These are phyloP conservation scores for Candida tetrigidarum DNA, from an alignment of 1,139 yeast species.

Conservation along the genomic window DNA sequence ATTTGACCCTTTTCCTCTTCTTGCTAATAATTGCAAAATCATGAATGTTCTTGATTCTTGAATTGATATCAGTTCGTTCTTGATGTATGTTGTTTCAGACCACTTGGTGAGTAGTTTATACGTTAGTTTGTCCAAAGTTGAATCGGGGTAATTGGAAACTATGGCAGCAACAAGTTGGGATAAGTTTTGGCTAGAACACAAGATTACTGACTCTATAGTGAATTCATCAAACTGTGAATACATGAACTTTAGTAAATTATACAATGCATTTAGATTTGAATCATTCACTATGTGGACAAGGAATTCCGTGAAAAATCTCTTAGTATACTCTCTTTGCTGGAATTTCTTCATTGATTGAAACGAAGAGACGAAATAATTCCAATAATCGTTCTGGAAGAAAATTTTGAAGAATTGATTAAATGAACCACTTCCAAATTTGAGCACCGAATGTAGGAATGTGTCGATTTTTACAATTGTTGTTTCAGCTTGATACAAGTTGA, in stretches of 20 bases:
- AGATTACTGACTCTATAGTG: slow-evolving; percentile 16
- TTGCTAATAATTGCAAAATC: slow-evolving; percentile 29
- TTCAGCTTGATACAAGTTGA: slow-evolving; percentile 7
- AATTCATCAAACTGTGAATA: slow-evolving; percentile 22
- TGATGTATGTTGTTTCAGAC: slow-evolving; percentile 33
- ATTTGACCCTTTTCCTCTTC: slow-evolving; percentile 21
- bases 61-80: slow-evolving; percentile 35
- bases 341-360: slow-evolving; percentile 28
- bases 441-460: slow-evolving; percentile 28
- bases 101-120: slow-evolving; percentile 27
- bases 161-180: slow-evolving; percentile 15
- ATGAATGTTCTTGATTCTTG: slow-evolving; percentile 42
- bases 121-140: slow-evolving; percentile 13
- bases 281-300: slow-evolving; percentile 6
- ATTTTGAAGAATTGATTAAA: slow-evolving; percentile 26
- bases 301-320: slow-evolving; percentile 12
- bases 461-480: slow-evolving; percentile 17
- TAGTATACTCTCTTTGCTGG: slow-evolving; percentile 27
- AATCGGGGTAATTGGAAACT: slow-evolving; percentile 11
- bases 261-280: slow-evolving; percentile 12
- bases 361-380: slow-evolving; percentile 24
- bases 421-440: slow-evolving; percentile 25
- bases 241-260: slow-evolving; percentile 13
- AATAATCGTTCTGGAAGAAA: slow-evolving; percentile 25
- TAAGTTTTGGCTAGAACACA: slow-evolving; percentile 11